A percentile compares a stretch with the other conserved stretches of the same genome.
Conservation (phyloP, 768 basidiomycete genomes). For the Rhizopogon salebrosus region DNA sequence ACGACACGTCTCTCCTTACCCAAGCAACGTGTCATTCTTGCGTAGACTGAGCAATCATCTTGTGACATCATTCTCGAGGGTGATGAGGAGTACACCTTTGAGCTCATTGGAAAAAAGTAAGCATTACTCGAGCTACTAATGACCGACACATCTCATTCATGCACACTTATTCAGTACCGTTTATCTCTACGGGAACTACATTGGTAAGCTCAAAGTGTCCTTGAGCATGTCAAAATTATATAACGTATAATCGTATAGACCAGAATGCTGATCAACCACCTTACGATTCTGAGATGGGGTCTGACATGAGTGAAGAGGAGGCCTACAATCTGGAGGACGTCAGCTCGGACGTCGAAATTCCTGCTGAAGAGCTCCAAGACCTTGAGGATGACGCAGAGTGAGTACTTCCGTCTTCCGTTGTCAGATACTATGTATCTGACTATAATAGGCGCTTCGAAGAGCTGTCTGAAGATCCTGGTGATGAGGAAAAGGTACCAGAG, state of each 20-base stretch:
- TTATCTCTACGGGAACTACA: slow-evolving; percentile 81
- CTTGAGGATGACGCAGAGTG: slow-evolving; percentile 35
- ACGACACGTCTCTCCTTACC: background rate
- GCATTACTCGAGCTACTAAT: slow-evolving; percentile 10
- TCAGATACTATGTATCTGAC: background rate
- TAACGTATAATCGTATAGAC: slow-evolving; percentile 33
- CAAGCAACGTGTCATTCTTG: background rate
- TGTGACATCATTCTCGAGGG: slow-evolving; percentile 68
- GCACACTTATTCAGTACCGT: slow-evolving; percentile 43
- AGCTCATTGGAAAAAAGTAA: slow-evolving; percentile 80
- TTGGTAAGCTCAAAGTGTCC: slow-evolving; percentile 42
- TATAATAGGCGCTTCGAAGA: slow-evolving; percentile 65
- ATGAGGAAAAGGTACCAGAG: slow-evolving; percentile 12
- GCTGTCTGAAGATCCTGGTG: slow-evolving; percentile 31
- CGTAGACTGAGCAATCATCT: slow-evolving; percentile 71
- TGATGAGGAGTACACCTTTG: slow-evolving; percentile 61
- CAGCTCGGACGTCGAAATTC: slow-evolving; percentile 79
- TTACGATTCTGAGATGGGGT: slow-evolving; percentile 41
- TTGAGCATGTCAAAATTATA: background rate
- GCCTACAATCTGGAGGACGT: slow-evolving; percentile 65
- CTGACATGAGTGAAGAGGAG: slow-evolving; percentile 41
- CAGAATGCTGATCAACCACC: slow-evolving; percentile 49
- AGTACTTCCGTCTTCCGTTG: slow-evolving; percentile 26
- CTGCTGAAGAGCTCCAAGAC: slow-evolving; percentile 50
- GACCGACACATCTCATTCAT: background rate